A percentile compares a stretch with the other conserved stretches of the same genome.
These are phyloP conservation scores for Haplographium delicatum DNA, from an alignment of 495 filamentous ascomycete genomes.

Conservation along the genomic window DNA sequence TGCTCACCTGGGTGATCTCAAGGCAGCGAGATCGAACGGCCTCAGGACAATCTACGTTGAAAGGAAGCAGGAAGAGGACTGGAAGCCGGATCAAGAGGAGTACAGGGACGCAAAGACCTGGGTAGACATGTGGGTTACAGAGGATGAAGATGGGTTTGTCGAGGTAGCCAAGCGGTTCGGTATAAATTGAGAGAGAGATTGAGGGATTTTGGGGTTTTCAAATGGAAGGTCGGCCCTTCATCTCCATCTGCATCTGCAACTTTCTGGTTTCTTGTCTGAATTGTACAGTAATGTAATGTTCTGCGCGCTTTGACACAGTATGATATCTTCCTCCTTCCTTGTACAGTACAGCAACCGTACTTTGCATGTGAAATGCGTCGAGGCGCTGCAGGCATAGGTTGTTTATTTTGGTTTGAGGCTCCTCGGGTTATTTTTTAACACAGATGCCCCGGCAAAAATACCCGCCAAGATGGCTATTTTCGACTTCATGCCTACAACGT, in stretches of 20 bases:
- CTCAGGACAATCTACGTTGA: conserved; percentile 74
- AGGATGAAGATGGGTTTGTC: conserved; percentile 46
- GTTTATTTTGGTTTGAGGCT: neutral
- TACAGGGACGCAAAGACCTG: conserved; percentile 51
- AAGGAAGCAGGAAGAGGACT: conserved; percentile 58
- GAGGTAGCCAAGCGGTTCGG: conserved; percentile 47
- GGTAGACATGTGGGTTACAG: conserved; percentile 58
- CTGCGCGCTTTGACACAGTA: no score
- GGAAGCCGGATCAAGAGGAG: conserved; percentile 43
- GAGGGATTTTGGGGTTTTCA: no score
- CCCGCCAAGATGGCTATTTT: neutral
- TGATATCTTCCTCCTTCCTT: no score
- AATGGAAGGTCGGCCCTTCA: no score
- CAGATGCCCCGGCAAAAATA: neutral
- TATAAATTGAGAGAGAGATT: conserved; percentile 11
- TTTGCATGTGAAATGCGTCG: no score
- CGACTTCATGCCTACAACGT: neutral
- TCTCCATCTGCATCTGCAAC: no score
- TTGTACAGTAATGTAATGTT: no score
- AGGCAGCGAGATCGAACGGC: conserved; percentile 58
- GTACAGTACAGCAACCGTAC: no score
- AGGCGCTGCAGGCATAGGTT: neutral
- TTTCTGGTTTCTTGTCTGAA: no score
- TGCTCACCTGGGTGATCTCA: conserved; percentile 64
- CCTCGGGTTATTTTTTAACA: conserved; percentile 1